phyloP scores from a whole-genome alignment of 805 yeast genomes.

The Grigorovia jiainica region DNA sequence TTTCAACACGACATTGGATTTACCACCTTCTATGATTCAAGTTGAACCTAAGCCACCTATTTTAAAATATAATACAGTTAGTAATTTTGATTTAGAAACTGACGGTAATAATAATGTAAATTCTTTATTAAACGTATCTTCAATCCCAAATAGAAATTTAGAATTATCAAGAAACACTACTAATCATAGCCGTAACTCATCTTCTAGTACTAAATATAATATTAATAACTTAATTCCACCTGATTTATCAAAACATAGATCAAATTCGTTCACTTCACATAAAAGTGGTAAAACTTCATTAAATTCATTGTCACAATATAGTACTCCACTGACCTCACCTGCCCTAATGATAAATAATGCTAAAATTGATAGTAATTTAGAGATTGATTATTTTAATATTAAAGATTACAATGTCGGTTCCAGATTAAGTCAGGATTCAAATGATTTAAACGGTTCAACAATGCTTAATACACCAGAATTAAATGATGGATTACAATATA shows the following conservation, averaged over 20 bases:
- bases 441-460: neutral
- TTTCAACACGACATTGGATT: slow-evolving; percentile 25
- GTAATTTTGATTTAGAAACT: neutral
- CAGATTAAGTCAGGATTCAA: neutral
- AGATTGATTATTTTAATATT: slow-evolving; percentile 16
- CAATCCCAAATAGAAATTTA: no score
- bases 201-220: neutral
- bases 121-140: neutral
- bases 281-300: slow-evolving; percentile 25
- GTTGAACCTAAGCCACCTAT: slow-evolving; percentile 69
- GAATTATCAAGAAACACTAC: slow-evolving; percentile 3
- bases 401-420: neutral
- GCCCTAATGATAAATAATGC: slow-evolving; percentile 9
- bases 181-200: slow-evolving; percentile 9
- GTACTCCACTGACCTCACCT: slow-evolving; percentile 28
- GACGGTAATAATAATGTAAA: neutral
- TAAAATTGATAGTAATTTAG: slow-evolving; percentile 3
- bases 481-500: no score
- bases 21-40: slow-evolving; percentile 63
- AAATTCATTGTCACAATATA: slow-evolving; percentile 21
- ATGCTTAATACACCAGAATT: neutral
- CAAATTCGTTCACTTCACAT: slow-evolving; percentile 25
- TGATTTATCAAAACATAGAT: slow-evolving; percentile 9
- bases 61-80: slow-evolving; percentile 33
- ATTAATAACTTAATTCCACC: neutral